Evolutionary conservation across 2,329 filamentous ascomycete genomes (phyloP).

Genomic region (Pseudogymnoascus sp.): DNA sequence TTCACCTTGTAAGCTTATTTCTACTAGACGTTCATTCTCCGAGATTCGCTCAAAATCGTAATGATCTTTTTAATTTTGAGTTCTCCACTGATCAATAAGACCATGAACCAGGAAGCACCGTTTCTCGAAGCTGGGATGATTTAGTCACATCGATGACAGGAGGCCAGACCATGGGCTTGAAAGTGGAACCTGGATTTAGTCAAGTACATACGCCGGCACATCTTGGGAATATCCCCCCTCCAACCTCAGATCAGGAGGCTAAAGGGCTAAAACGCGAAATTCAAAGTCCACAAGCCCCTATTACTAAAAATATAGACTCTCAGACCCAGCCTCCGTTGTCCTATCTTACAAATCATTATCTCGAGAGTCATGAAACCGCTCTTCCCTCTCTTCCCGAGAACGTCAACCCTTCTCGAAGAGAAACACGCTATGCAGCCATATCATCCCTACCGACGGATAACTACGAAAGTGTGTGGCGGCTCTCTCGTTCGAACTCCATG

Average conservation of each 20-base stretch:
- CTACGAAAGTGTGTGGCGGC: neutral
- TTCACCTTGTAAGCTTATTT: conserved; percentile 23
- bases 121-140: neutral
- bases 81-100: neutral
- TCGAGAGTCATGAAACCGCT: neutral
- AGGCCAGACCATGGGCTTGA: neutral
- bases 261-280: too few relatives aligned
- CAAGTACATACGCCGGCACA: neutral
- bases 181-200: neutral
- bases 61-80: neutral
- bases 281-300: too few relatives aligned
- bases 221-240: too few relatives aligned
- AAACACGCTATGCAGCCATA: neutral
- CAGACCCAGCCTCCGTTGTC: too few relatives aligned
- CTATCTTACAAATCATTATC: conserved; percentile 24
- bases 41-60: neutral
- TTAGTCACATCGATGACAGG: neutral
- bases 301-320: too few relatives aligned
- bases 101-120: neutral
- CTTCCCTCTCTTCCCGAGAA: neutral
- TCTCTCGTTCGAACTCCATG: neutral
- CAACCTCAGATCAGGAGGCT: too few relatives aligned
- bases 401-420: neutral
- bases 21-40: neutral
- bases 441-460: neutral